These are phyloP conservation scores for Pseudogymnoascus sp. DNA, from an alignment of 2,329 filamentous ascomycete species.

Conservation along the genomic window DNA sequence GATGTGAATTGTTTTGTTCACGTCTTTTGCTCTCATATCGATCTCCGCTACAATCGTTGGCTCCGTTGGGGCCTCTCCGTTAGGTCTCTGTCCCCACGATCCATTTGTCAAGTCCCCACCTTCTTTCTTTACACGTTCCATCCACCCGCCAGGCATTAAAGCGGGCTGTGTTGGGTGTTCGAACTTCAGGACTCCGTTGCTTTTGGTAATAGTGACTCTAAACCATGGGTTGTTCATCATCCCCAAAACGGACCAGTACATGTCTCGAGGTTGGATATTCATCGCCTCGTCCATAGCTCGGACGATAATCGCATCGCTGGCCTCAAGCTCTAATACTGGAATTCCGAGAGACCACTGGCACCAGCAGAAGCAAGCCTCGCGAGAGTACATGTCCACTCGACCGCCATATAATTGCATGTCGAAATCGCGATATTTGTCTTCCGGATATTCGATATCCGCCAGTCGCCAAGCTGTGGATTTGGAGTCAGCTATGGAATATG, in stretches of 20 bases:
- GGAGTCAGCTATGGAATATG: neutral
- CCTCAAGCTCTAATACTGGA: slow-evolving; percentile 49
- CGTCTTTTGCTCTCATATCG: slow-evolving; percentile 63
- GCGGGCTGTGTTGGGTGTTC: slow-evolving; percentile 84
- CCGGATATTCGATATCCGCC: slow-evolving; percentile 69
- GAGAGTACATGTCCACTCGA: slow-evolving; percentile 68
- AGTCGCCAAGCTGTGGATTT: slow-evolving; percentile 52
- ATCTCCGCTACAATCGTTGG: slow-evolving; percentile 52
- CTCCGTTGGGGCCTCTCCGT: slow-evolving; percentile 42
- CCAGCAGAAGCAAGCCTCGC: slow-evolving; percentile 81
- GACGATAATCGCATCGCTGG: slow-evolving; percentile 65
- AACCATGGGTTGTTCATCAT: slow-evolving; percentile 99
- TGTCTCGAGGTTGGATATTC: slow-evolving; percentile 78
- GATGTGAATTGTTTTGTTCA: slow-evolving; percentile 55
- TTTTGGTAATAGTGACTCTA: slow-evolving; percentile 64
- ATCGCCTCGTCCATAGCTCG: slow-evolving; percentile 85
- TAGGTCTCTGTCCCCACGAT: slow-evolving; percentile 66
- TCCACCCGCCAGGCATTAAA: slow-evolving; percentile 75
- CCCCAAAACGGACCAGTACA: slow-evolving; percentile 91
- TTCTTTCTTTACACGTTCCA: slow-evolving; percentile 78
- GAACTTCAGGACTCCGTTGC: slow-evolving; percentile 58
- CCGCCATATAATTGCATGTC: slow-evolving; percentile 65
- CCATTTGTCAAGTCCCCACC: slow-evolving; percentile 75
- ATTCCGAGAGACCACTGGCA: slow-evolving; percentile 80
- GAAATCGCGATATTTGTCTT: slow-evolving; percentile 69